Evolutionary conservation across 2,329 filamentous ascomycete species (phyloP).

Genomic region (Colletotrichum sansevieriae): DNA sequence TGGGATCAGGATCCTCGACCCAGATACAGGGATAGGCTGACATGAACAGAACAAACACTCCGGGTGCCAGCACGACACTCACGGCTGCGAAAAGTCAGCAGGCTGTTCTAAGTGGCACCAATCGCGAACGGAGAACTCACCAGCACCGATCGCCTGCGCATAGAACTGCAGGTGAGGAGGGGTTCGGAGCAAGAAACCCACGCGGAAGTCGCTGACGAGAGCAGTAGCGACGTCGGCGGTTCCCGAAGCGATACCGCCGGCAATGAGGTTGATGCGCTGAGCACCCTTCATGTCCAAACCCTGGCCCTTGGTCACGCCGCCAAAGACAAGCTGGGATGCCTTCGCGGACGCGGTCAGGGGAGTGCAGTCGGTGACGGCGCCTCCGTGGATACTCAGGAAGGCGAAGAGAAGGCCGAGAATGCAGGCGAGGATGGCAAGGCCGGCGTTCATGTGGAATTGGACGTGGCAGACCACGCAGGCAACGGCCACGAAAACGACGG

Average conservation of each 20-base stretch:
- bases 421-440: conserved; percentile 67
- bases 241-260: conserved; percentile 69
- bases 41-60: conserved; percentile 76
- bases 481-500: conserved; percentile 61
- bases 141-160: conserved; percentile 72
- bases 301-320: conserved; percentile 71
- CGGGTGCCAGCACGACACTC: conserved; percentile 75
- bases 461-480: conserved; percentile 64
- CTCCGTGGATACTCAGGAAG: conserved; percentile 63
- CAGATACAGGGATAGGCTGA: conserved; percentile 78
- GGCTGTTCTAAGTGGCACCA: neutral
- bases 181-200: conserved; percentile 75
- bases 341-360: conserved; percentile 76
- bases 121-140: neutral
- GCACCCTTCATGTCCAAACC: conserved; percentile 61
- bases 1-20: conserved; percentile 53
- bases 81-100: conserved; percentile 54
- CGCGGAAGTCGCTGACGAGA: conserved; percentile 74
- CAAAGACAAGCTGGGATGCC: conserved; percentile 76
- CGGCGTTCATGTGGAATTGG: conserved; percentile 69
- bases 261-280: conserved; percentile 75
- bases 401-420: conserved; percentile 70
- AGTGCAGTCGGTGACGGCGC: conserved; percentile 70
- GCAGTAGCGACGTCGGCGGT: conserved; percentile 67
- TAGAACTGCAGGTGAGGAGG: conserved; percentile 75